phyloP scores from a whole-genome alignment of 2,329 filamentous ascomycete species.

The Botrytis fabae region DNA sequence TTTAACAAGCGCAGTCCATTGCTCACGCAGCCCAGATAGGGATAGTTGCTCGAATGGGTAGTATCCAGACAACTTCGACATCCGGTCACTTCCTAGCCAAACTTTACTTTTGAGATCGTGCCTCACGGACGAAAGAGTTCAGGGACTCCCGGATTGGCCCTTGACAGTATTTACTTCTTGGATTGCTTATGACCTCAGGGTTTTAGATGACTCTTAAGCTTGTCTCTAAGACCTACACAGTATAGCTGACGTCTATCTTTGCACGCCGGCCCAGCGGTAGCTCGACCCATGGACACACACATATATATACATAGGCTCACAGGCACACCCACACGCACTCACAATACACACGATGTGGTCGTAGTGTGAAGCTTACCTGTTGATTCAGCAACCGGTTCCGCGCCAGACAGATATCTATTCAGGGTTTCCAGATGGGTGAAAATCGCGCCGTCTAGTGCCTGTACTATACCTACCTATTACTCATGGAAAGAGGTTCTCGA shows the following conservation, averaged over 20 bases:
- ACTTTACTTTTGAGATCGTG: background rate
- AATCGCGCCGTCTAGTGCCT: background rate
- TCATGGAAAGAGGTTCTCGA: background rate
- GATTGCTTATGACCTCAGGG: background rate
- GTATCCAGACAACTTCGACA: background rate
- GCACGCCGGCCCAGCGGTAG: background rate
- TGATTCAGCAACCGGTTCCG: background rate
- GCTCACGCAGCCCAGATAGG: background rate
- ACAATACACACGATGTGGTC: background rate
- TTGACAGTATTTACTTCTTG: background rate
- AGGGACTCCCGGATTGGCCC: background rate
- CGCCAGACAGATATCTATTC: too few species aligned
- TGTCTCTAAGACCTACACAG: background rate
- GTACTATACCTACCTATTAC: background rate
- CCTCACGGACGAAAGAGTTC: background rate
- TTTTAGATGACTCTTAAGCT: background rate
- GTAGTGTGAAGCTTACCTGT: background rate
- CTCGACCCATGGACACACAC: background rate
- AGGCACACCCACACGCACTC: background rate
- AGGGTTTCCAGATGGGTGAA: background rate
- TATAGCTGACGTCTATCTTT: background rate
- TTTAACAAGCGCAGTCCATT: background rate
- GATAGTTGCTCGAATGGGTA: background rate
- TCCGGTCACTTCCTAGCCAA: background rate
- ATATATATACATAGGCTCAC: too few species aligned